These are phyloP conservation scores for Trichosporon sp. DNA, from an alignment of 1,284 basidiomycete species.

Conservation along the genomic window DNA sequence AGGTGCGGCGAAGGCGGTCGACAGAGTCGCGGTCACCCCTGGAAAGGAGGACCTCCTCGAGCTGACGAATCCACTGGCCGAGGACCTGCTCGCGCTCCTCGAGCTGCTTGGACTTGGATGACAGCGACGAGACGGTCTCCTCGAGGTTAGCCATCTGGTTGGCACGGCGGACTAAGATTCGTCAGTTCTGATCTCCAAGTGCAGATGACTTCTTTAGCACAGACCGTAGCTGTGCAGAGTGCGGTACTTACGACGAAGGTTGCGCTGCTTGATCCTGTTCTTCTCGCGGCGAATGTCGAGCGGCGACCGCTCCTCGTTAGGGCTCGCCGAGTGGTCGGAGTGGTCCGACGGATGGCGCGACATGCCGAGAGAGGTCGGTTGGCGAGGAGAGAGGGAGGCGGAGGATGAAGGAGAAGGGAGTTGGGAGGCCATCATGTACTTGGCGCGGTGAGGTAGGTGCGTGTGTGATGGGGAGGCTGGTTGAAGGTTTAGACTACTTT, in stretches of 20 bases:
- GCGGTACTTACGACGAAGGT: constrained; percentile 42
- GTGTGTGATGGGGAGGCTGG: constrained; percentile 16
- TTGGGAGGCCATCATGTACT: constrained; percentile 24
- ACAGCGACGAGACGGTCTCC: constrained; percentile 33
- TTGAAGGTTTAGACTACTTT: constrained; percentile 6
- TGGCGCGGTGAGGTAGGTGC: not conserved
- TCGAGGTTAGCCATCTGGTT: constrained; percentile 50
- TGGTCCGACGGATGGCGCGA: constrained; percentile 25
- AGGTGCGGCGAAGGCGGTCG: constrained; percentile 39
- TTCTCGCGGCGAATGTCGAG: constrained; percentile 44
- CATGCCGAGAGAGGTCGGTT: constrained; percentile 22
- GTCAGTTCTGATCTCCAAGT: constrained; percentile 16
- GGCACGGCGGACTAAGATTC: constrained; percentile 42
- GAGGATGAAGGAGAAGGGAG: constrained; percentile 31
- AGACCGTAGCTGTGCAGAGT: not conserved
- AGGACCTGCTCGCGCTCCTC: constrained; percentile 34
- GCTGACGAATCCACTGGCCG: constrained; percentile 41
- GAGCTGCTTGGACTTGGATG: constrained; percentile 34
- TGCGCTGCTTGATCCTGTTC: constrained; percentile 49
- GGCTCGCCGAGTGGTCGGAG: constrained; percentile 24
- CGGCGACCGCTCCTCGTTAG: constrained; percentile 26
- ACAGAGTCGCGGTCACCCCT: constrained; percentile 41
- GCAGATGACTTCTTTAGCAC: not conserved
- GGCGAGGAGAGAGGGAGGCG: constrained; percentile 28
- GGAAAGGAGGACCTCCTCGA: constrained; percentile 42